phyloP scores from a whole-genome alignment of 1,284 basidiomycete genomes.

The Trichosporon ovoides region DNA sequence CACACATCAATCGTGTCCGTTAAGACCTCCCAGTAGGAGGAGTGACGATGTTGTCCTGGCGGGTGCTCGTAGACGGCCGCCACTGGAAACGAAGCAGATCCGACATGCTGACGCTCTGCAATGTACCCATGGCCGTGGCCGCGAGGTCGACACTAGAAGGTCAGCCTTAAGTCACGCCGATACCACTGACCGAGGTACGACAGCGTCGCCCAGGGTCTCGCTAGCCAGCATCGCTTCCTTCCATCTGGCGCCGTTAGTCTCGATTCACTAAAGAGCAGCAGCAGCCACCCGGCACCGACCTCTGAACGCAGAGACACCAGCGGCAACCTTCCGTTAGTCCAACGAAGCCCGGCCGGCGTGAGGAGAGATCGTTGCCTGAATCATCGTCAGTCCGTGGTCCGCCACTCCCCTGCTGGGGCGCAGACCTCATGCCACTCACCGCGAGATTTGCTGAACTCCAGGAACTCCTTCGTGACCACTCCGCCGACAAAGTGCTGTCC shows the following conservation, averaged over 20 bases:
- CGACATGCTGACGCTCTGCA: constrained; percentile 34
- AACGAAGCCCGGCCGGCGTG: constrained; percentile 31
- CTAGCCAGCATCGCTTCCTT: constrained; percentile 45
- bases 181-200: constrained; percentile 39
- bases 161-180: constrained; percentile 9
- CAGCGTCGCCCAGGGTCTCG: constrained; percentile 32
- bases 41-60: neutral
- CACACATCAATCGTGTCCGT: too few relatives aligned
- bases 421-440: constrained; percentile 25
- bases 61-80: neutral
- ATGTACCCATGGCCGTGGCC: constrained; percentile 37
- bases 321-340: constrained; percentile 43
- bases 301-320: constrained; percentile 48
- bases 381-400: too few relatives aligned
- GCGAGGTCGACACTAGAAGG: constrained; percentile 35
- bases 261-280: neutral
- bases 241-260: constrained; percentile 29
- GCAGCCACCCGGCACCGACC: constrained; percentile 21
- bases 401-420: neutral
- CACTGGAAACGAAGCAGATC: constrained; percentile 38
- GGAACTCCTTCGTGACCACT: constrained; percentile 40
- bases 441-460: constrained; percentile 38
- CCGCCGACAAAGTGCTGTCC: constrained; percentile 44
- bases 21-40: neutral
- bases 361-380: constrained; percentile 45